Percentiles rank a stretch among this genome's conserved stretches.
Evolutionary conservation across 1,284 basidiomycete genomes (phyloP).

Genomic region (Athelia psychrophila): DNA sequence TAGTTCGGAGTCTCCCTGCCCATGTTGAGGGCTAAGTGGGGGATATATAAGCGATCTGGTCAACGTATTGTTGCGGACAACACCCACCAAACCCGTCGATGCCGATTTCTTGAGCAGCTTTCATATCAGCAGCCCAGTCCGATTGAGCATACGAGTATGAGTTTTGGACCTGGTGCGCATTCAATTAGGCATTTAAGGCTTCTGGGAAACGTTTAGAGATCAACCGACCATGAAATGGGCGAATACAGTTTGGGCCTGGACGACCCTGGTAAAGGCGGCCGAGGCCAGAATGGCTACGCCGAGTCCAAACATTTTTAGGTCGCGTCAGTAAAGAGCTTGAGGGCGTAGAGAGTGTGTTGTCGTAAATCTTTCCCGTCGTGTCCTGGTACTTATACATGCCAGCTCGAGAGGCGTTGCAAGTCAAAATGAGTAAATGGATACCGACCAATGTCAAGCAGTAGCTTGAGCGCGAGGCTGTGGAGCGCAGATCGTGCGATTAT

Average conservation of each 20-base stretch:
- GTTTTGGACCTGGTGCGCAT: constrained; percentile 73
- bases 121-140: constrained; percentile 58
- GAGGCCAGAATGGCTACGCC: neutral
- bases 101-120: constrained; percentile 52
- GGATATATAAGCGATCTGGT: constrained; percentile 57
- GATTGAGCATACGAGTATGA: constrained; percentile 57
- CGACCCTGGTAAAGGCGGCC: neutral
- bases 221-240: constrained; percentile 19
- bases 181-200: too few relatives aligned
- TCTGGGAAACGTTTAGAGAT: too few relatives aligned
- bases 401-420: too few relatives aligned
- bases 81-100: constrained; percentile 73
- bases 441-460: too few relatives aligned
- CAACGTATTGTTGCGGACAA: constrained; percentile 68
- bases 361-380: too few relatives aligned
- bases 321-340: too few relatives aligned
- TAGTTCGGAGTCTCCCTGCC: neutral
- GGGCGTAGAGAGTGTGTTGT: too few relatives aligned
- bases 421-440: too few relatives aligned
- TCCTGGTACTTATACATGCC: too few relatives aligned
- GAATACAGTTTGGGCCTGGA: constrained; percentile 11
- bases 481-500: too few relatives aligned
- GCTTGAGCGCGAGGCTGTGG: too few relatives aligned
- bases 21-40: constrained; percentile 12
- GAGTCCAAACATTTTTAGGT: constrained; percentile 27